Conservation (phyloP, 805 yeast genomes). For the Pichia rugopelliculosa region DNA sequence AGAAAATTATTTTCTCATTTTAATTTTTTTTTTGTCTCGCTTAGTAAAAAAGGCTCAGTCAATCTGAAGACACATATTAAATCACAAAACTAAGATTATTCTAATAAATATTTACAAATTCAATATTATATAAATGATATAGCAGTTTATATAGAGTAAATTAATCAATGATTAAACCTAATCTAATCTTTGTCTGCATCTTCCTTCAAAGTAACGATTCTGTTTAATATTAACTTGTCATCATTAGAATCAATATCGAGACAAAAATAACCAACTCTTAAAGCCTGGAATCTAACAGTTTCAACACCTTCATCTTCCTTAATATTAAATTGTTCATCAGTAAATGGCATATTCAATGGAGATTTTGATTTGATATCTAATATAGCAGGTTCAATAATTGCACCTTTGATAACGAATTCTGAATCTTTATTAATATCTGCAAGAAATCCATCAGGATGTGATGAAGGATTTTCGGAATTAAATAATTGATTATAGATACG, state of each 20-base stretch:
- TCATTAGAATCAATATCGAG: conserved; percentile 69
- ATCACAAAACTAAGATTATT: no score
- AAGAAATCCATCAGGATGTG: conserved; percentile 82
- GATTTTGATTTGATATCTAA: conserved; percentile 56
- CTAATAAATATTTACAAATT: no score
- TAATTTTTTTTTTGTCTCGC: background rate
- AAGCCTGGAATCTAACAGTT: conserved; percentile 94
- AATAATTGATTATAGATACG: conserved; percentile 84
- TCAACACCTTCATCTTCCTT: conserved; percentile 66
- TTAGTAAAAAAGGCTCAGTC: no score
- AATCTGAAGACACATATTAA: no score
- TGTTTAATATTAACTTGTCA: conserved; percentile 65
- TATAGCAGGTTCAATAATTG: conserved; percentile 76
- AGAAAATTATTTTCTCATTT: background rate
- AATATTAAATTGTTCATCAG: conserved; percentile 59
- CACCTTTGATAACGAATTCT: conserved; percentile 56
- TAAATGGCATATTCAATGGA: conserved; percentile 63
- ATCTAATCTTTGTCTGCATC: conserved; percentile 44
- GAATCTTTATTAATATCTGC: conserved; percentile 76
- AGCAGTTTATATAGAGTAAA: background rate
- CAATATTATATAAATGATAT: background rate
- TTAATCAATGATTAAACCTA: background rate
- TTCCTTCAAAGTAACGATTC: conserved; percentile 90
- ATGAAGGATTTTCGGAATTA: conserved; percentile 83
- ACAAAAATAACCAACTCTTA: conserved; percentile 94